Conservation (phyloP, 768 basidiomycete species). For the Podaxis mareebaensis region DNA sequence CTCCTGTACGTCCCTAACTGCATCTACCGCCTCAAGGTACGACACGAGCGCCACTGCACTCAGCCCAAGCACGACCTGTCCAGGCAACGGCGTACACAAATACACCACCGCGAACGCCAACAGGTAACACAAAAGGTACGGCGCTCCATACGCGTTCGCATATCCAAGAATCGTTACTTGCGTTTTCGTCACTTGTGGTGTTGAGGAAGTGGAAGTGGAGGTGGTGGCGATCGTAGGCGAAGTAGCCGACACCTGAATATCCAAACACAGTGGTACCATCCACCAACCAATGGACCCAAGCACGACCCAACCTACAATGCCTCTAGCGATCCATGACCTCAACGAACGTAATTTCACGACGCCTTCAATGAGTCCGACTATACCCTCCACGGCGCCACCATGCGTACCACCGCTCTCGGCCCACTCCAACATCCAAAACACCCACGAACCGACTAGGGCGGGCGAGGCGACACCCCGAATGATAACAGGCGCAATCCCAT, state of each 20-base stretch:
- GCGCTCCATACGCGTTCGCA: slow-evolving; percentile 84
- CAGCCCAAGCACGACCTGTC: slow-evolving; percentile 74
- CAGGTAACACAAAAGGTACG: slow-evolving; percentile 83
- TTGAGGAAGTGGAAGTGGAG: not conserved
- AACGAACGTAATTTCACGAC: slow-evolving; percentile 39
- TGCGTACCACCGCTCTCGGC: slow-evolving; percentile 54
- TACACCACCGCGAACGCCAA: slow-evolving; percentile 64
- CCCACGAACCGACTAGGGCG: slow-evolving; percentile 56
- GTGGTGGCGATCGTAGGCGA: too few relatives aligned
- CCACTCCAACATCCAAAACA: slow-evolving; percentile 86
- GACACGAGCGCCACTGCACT: slow-evolving; percentile 67
- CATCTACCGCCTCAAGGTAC: slow-evolving; percentile 80
- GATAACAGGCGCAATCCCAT: slow-evolving; percentile 67
- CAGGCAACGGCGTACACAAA: slow-evolving; percentile 73
- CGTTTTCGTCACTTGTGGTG: slow-evolving; percentile 23
- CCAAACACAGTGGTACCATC: slow-evolving; percentile 71
- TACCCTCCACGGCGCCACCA: not conserved
- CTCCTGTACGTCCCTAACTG: slow-evolving; percentile 67
- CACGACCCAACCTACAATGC: slow-evolving; percentile 49
- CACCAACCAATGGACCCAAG: slow-evolving; percentile 69
- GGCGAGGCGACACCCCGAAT: slow-evolving; percentile 59
- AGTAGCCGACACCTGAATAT: slow-evolving; percentile 40
- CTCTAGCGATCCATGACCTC: slow-evolving; percentile 65
- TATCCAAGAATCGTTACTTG: slow-evolving; percentile 69
- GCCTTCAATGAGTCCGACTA: not conserved